phyloP scores from a whole-genome alignment of 2,329 filamentous ascomycete genomes.

The Neoscytalidium dimidiatum region DNA sequence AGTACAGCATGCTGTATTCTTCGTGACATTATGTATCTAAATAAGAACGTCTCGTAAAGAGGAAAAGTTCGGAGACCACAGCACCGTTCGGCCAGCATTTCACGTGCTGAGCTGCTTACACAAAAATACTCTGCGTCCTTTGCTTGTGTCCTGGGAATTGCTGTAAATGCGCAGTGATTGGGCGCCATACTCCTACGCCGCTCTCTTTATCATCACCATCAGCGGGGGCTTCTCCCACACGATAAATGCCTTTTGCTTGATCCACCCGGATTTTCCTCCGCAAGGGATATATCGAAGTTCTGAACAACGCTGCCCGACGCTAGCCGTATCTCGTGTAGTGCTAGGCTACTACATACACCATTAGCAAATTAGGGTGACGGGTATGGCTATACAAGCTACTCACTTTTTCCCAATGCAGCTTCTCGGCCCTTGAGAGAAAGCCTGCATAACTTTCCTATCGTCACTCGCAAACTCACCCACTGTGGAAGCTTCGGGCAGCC shows the following conservation, averaged over 20 bases:
- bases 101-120: too few relatives aligned
- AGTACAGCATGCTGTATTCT: too few relatives aligned
- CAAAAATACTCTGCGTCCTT: too few relatives aligned
- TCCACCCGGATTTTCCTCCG: slow-evolving; percentile 38
- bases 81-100: too few relatives aligned
- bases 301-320: slow-evolving; percentile 35
- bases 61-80: too few relatives aligned
- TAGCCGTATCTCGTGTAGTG: slow-evolving; percentile 43
- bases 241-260: slow-evolving; percentile 32
- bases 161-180: too few relatives aligned
- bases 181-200: not conserved
- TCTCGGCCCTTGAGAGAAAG: slow-evolving; percentile 31
- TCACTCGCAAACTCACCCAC: slow-evolving; percentile 26
- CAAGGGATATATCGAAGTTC: not conserved
- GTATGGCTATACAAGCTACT: slow-evolving; percentile 18
- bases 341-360: slow-evolving; percentile 30
- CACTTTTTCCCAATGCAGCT: slow-evolving; percentile 39
- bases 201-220: slow-evolving; percentile 27
- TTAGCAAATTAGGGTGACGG: not conserved
- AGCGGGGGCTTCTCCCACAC: slow-evolving; percentile 41
- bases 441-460: slow-evolving; percentile 25
- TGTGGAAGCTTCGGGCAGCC: slow-evolving; percentile 30
- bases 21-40: too few relatives aligned
- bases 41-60: too few relatives aligned
- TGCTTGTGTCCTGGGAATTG: too few relatives aligned